Evolutionary conservation across 2,329 filamentous ascomycete species (phyloP).

Genomic region (Calycina herbarum): DNA sequence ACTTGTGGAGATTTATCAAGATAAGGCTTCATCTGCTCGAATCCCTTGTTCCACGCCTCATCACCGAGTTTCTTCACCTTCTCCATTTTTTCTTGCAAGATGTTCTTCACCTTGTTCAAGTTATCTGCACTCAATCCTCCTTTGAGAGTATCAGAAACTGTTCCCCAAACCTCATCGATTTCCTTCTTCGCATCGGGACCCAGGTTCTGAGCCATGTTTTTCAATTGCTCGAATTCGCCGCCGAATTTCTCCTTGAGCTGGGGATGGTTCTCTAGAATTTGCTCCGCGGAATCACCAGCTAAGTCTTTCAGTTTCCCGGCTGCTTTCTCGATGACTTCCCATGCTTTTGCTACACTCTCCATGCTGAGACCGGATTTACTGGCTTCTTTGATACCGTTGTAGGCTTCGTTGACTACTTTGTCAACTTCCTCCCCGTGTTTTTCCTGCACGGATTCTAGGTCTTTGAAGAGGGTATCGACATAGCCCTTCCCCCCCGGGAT

Average conservation of each 20-base stretch:
- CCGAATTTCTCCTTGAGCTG: constrained; percentile 71
- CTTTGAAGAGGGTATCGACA: constrained; percentile 68
- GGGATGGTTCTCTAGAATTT: constrained; percentile 73
- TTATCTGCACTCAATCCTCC: constrained; percentile 57
- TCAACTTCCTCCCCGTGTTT: constrained; percentile 72
- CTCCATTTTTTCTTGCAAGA: constrained; percentile 70
- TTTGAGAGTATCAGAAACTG: constrained; percentile 64
- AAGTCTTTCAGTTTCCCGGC: constrained; percentile 60
- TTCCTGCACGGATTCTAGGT: constrained; percentile 65
- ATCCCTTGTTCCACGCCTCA: constrained; percentile 69
- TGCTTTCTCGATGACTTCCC: constrained; percentile 62
- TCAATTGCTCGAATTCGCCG: constrained; percentile 65
- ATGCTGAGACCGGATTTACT: constrained; percentile 61
- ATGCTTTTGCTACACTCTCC: constrained; percentile 60
- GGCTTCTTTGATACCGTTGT: constrained; percentile 63
- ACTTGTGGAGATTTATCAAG: constrained; percentile 76
- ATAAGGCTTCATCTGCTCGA: constrained; percentile 69
- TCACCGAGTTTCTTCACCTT: constrained; percentile 68
- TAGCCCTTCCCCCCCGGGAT: constrained; percentile 70
- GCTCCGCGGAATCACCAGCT: constrained; percentile 59
- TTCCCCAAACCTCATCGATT: constrained; percentile 68
- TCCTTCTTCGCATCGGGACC: constrained; percentile 77
- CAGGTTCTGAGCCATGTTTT: constrained; percentile 67
- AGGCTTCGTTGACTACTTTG: constrained; percentile 65
- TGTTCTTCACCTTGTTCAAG: constrained; percentile 55